Conservation (phyloP, 1,284 basidiomycete species). For the Ustilago tritici region DNA sequence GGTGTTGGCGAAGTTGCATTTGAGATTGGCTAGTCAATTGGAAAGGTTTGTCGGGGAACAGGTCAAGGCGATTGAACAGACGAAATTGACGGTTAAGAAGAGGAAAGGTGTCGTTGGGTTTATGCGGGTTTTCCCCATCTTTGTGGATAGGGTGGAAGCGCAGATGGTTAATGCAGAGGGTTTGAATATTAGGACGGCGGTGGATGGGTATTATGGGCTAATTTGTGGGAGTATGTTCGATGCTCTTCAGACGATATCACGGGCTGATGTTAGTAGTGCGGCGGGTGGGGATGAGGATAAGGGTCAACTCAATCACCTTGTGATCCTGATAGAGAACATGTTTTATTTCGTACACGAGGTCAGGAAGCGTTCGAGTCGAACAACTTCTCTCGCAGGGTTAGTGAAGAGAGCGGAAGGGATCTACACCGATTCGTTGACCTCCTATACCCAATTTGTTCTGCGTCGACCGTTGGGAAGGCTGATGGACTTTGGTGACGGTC, state of each 20-base stretch:
- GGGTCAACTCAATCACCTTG: constrained; percentile 94
- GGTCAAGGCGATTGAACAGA: constrained; percentile 81
- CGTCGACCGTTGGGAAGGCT: constrained; percentile 87
- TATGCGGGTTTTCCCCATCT: constrained; percentile 89
- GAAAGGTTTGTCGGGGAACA: constrained; percentile 75
- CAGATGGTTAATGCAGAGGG: constrained; percentile 80
- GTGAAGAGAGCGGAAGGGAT: constrained; percentile 81
- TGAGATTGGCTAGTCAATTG: constrained; percentile 59
- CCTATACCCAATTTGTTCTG: constrained; percentile 88
- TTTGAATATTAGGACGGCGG: constrained; percentile 81
- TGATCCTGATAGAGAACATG: constrained; percentile 97
- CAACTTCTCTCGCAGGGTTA: constrained; percentile 75
- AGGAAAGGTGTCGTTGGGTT: constrained; percentile 92
- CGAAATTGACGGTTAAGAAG: constrained; percentile 90
- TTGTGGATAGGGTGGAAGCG: constrained; percentile 84
- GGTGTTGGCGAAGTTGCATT: constrained; percentile 83
- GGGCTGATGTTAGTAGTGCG: constrained; percentile 77
- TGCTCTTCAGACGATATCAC: constrained; percentile 90
- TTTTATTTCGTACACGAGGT: constrained; percentile 87
- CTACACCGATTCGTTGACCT: constrained; percentile 86
- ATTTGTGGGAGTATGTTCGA: constrained; percentile 92
- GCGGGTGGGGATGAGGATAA: constrained; percentile 77
- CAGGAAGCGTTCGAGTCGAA: constrained; percentile 74
- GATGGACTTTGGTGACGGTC: constrained; percentile 92
- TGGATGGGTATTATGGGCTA: constrained; percentile 86